Evolutionary conservation across 805 yeast species (phyloP), one percentile per base, ranked within the genome.

Genomic region (Ogataea pini): DNA sequence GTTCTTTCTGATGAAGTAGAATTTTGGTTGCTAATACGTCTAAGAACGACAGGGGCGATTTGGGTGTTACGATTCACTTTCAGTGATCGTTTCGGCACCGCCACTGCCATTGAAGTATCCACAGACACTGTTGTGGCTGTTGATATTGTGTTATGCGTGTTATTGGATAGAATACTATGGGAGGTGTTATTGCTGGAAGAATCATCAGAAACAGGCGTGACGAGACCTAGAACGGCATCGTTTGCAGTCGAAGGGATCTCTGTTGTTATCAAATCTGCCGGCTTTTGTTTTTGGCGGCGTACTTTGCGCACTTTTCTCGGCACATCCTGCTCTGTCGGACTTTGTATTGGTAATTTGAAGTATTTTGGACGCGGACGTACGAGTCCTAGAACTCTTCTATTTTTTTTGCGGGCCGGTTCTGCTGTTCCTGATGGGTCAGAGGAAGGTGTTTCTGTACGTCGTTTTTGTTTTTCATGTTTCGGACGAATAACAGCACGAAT

Each of bases 371-470:
- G 36, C 17, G 57, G 46, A 19, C 54, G 28, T 36, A 47, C 46
- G 19, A 53, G 47, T 13, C 57, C 57, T n/a, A 53, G 37, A 16
- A 50, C 52, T 13, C 52, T 48, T 41, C 46, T 34, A 39, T 48
- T 48, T 28, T 45, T 49, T 31, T 31, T 41, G 18, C 37, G 36
- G 3, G 29, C 14, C 6, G 32, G 42, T 17, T 27, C 42, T 40
- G 49, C 14, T 29, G 45, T 24, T 18, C 36, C n/a, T 13, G 47
- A 14, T 6, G 39, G 29, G 3, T 17, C 28, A 20, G 19, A 20
- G 44, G 37, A 18, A 22, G 8, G 20, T 46, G 25, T 37, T 40
- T 12, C 31, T 41, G 32, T 31, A 47, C 42, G 29, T 41, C 39
- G 16, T 27, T 13, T 38, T 31, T 31, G 19, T 4, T 28, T 25